These are phyloP conservation scores for Colletotrichum caudatum DNA, from an alignment of 2,329 filamentous ascomycete species.

Conservation along the genomic window DNA sequence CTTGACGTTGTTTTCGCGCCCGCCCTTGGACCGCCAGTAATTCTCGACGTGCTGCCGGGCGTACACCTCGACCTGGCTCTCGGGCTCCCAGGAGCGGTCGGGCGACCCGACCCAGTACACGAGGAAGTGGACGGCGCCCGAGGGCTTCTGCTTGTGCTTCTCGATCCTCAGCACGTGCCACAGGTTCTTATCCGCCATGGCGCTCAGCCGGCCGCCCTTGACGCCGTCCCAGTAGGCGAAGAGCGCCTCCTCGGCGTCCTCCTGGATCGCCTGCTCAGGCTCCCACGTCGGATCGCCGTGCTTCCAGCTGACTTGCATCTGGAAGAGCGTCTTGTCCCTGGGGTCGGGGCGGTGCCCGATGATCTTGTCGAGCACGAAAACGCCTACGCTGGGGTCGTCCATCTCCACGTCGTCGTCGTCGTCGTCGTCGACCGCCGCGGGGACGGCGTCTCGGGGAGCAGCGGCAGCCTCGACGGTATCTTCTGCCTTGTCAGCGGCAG, in stretches of 20 bases:
- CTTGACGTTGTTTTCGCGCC: conserved; percentile 45
- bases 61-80: conserved; percentile 27
- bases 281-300: conserved; percentile 50
- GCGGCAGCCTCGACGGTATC: conserved; percentile 30
- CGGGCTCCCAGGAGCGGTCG: conserved; percentile 41
- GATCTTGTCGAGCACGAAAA: conserved; percentile 36
- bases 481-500: background rate
- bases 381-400: conserved; percentile 19
- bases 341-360: conserved; percentile 31
- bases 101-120: conserved; percentile 37
- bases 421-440: background rate
- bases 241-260: conserved; percentile 49
- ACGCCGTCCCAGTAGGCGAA: conserved; percentile 44
- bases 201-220: conserved; percentile 38
- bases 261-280: conserved; percentile 50
- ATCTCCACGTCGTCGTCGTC: conserved; percentile 9
- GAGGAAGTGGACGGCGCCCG: conserved; percentile 26
- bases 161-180: conserved; percentile 42
- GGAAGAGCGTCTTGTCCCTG: conserved; percentile 44
- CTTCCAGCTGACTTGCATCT: conserved; percentile 50
- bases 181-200: conserved; percentile 37
- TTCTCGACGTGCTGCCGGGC: conserved; percentile 41
- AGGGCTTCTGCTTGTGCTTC: conserved; percentile 35
- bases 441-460: background rate
- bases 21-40: conserved; percentile 51